Evolutionary conservation across 2,329 filamentous ascomycete species (phyloP), one percentile per base, ranked within the genome.

Genomic region (Cytospora mali): DNA sequence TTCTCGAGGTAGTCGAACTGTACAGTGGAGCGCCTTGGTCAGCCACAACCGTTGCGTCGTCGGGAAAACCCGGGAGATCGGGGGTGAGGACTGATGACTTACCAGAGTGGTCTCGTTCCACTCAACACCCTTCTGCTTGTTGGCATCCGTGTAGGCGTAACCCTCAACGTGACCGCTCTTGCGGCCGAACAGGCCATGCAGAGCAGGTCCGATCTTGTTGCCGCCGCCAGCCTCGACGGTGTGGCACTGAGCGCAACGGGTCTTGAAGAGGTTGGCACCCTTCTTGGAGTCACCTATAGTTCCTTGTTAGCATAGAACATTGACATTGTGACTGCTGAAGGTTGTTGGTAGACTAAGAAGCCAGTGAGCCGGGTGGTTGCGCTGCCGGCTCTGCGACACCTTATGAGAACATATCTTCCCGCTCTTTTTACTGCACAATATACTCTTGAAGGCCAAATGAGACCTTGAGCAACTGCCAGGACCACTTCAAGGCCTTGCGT

Each of bases 241-340:
- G 86, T 99, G 95, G 91, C 95, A 99, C 84, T 97, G 93, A 71
- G 92, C 91, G 85, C 95, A 99, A 79, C 95, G 90, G 71, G 93
- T 98, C 88, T 97, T 97, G 92, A 98, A 98, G 78, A 98, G 92
- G 85, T 89, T 91, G 81, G 93, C 94, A 87, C 94, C 94, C 90
- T 97, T 97, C 85, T 93, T 93, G 75, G 84, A 75, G 81, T 97
- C 93, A 85, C 93, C 93, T 97, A 57, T 66, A 60, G n/a, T 16
- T 27, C 13, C 2, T 6, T 14, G 55, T 64, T 53, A 64, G 62
- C 49, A 31, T 11, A 18, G 9, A 11, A 21, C n/a, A 18, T 6
- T 6, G 31, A 27, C 4, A 23, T 3, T 5, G 48, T n/a, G 31
- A 33, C 6, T 42, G 16, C 13, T 51, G 14, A 27, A 23, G 3